Evolutionary conservation across 345 rosid species (phyloP).

Genomic region (Kandelia obovata): DNA sequence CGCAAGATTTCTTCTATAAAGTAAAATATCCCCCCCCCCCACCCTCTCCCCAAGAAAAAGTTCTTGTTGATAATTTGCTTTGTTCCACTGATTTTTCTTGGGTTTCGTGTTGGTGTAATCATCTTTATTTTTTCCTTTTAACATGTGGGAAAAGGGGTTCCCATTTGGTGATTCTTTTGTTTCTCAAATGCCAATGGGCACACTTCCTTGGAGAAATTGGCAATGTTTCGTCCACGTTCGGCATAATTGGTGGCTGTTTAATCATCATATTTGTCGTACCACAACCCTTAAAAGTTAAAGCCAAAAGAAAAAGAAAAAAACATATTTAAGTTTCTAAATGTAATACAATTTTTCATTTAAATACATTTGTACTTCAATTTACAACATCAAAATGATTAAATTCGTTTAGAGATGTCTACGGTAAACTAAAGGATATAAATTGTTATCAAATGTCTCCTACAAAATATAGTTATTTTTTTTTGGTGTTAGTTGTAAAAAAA

Average conservation of each 20-base stretch:
- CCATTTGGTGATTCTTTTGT: constrained; percentile 14
- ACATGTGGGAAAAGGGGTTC: constrained; percentile 7
- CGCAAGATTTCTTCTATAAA: neutral
- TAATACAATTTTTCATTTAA: no score
- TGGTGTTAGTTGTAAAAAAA: no score
- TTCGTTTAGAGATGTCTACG: no score
- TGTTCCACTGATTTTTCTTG: neutral
- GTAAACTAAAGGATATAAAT: no score
- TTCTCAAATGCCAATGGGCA: neutral
- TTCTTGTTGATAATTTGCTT: neutral
- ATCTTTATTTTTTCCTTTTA: neutral
- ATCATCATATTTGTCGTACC: neutral
- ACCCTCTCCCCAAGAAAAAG: neutral
- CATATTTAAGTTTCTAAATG: neutral
- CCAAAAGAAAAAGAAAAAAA: neutral
- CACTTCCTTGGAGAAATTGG: neutral
- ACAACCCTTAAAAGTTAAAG: neutral
- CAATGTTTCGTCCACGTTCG: neutral
- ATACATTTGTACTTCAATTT: no score
- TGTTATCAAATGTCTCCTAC: no score
- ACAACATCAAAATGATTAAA: no score
- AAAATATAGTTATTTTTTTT: no score
- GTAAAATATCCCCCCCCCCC: neutral
- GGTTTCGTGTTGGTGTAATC: neutral
- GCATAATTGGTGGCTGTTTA: neutral